These are phyloP conservation scores for Suillus subaureus DNA, from an alignment of 768 basidiomycete species.

Conservation along the genomic window DNA sequence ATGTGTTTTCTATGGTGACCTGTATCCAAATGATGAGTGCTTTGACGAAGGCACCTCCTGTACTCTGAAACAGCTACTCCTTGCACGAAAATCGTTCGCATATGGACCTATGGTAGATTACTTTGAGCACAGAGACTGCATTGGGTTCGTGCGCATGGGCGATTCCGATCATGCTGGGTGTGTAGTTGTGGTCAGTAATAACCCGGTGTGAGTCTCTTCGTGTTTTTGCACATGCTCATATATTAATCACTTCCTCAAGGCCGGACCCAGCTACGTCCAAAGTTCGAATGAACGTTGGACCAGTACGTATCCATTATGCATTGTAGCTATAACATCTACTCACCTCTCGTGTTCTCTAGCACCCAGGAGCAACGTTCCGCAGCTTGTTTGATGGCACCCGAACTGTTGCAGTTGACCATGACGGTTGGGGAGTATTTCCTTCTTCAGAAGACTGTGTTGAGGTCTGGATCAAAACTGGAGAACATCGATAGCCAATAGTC, in stretches of 20 bases:
- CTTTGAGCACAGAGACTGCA: slow-evolving; percentile 57
- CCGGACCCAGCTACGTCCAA: slow-evolving; percentile 28
- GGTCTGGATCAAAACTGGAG: slow-evolving; percentile 52
- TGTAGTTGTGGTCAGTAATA: slow-evolving; percentile 72
- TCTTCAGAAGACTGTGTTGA: slow-evolving; percentile 57
- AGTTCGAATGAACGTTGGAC: slow-evolving; percentile 66
- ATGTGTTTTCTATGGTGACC: slow-evolving; percentile 86
- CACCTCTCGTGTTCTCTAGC: slow-evolving; percentile 14
- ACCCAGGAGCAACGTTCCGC: slow-evolving; percentile 41
- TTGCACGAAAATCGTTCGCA: slow-evolving; percentile 64
- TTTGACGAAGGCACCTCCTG: slow-evolving; percentile 55
- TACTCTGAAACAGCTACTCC: slow-evolving; percentile 57
- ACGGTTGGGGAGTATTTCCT: slow-evolving; percentile 71
- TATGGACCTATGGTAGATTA: slow-evolving; percentile 69
- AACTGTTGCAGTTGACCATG: slow-evolving; percentile 44
- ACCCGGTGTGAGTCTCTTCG: slow-evolving; percentile 44
- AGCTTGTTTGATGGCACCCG: slow-evolving; percentile 50
- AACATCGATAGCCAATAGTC: not conserved
- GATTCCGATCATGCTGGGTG: slow-evolving; percentile 58
- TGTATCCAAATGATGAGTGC: slow-evolving; percentile 73
- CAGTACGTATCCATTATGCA: slow-evolving; percentile 42
- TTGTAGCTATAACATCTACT: slow-evolving; percentile 5
- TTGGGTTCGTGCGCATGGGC: slow-evolving; percentile 78
- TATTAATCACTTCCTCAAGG: slow-evolving; percentile 49
- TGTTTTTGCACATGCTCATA: slow-evolving; percentile 66